Base-by-base conservation (phyloP, 805 yeast species). In the Gaillardinia entomophila region DNA sequence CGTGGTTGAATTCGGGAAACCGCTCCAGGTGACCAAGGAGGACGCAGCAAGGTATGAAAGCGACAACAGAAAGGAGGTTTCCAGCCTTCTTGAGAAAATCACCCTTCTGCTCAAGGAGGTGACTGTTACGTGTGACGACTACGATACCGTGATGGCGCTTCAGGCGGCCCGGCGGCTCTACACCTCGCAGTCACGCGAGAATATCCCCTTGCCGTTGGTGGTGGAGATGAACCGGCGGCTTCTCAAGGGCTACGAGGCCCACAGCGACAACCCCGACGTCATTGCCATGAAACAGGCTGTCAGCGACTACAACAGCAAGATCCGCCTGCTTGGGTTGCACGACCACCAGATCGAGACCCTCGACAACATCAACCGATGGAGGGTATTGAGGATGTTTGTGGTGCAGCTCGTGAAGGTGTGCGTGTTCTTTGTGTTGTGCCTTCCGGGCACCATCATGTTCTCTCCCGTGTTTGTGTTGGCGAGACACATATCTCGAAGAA, bases 81-180 rank as follows among this genome's bases (percentile, higher is more conserved):
- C 74, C 40, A 79, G 79, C 32, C 60, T 88, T 25, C 68, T 88
- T 49, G 85, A 80, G 26, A 67, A 72, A 6, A 74, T 88, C 28
- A 76, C 88, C 12, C 74, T 77, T 38, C 87, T 90, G 13, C 66
- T 89, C 30, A 77, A 75, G 45, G 75, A 94, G 2, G 96, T 88
- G 13, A 89, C 96, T 2, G 92, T 89, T 6, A 79, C 85, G 13
- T 82, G 92, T 49, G 84, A 85, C 11, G 96, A 88, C 51, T 88
- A 79, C 60, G 96, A 89, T 44, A 87, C 95, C 12, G 62, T 88
- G 37, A 82, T 85, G 75, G 86, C 84, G 12, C 80, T 88, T 24
- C 96, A 88, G 57, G 92, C 95, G 6, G 95, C 95, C 26, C 73
- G 97, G 59, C 71, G 98, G 49, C 66, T 90, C 27, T 92, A 92